Conservation (phyloP, 495 filamentous ascomycete species). For the Penicillium goetzii region DNA sequence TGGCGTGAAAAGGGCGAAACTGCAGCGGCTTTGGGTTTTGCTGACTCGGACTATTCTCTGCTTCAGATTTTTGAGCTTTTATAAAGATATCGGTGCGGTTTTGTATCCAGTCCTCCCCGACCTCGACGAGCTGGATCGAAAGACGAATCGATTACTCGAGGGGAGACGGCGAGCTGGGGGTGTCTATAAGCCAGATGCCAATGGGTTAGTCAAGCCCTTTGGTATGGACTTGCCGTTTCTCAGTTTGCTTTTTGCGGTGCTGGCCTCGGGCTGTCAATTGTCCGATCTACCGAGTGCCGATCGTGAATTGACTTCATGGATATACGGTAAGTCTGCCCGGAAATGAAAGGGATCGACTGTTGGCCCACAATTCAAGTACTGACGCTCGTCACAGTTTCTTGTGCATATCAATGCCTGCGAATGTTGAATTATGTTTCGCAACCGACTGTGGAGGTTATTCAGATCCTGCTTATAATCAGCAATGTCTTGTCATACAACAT, state of each 20-base stretch:
- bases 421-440: conserved; percentile 65
- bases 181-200: conserved; percentile 43
- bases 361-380: conserved; percentile 11
- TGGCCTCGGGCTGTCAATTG: conserved; percentile 80
- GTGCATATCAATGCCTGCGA: conserved; percentile 64
- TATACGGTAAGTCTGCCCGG: conserved; percentile 51
- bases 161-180: conserved; percentile 58
- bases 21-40: neutral
- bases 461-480: conserved; percentile 61
- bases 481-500: conserved; percentile 67
- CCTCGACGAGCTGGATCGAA: conserved; percentile 65
- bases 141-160: conserved; percentile 67
- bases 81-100: conserved; percentile 75
- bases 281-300: conserved; percentile 64
- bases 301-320: conserved; percentile 62
- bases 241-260: conserved; percentile 69
- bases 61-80: conserved; percentile 67
- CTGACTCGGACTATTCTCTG: conserved; percentile 5
- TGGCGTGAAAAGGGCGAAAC: neutral
- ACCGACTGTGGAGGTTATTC: conserved; percentile 59
- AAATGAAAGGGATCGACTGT: neutral
- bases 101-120: conserved; percentile 81
- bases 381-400: conserved; percentile 51
- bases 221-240: conserved; percentile 47
- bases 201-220: conserved; percentile 47